Evolutionary conservation across 2,329 filamentous ascomycete genomes (phyloP).

Genomic region (Mycosphaerelloides madeirae): DNA sequence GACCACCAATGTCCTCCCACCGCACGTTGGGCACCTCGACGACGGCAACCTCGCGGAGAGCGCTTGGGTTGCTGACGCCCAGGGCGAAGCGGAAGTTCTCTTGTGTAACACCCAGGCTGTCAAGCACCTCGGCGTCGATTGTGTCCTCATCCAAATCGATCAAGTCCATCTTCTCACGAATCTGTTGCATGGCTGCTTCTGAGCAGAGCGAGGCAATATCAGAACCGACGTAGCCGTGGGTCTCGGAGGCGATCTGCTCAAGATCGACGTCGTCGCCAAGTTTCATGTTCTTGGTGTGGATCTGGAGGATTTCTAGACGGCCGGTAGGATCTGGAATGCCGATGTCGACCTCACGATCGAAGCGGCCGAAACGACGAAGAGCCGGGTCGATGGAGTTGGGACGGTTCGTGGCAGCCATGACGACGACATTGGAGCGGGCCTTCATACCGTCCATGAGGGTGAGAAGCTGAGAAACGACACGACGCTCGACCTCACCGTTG

Average conservation of each 20-base stretch:
- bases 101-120: conserved; percentile 98
- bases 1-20: conserved; percentile 99
- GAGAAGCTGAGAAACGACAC: conserved; percentile 93
- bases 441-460: conserved; percentile 99
- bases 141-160: conserved; percentile 99
- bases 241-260: conserved; percentile 93
- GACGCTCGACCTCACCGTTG: conserved; percentile 96
- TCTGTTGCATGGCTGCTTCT: conserved; percentile 99
- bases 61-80: conserved; percentile 96
- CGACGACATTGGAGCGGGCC: conserved; percentile 94
- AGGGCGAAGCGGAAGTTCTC: conserved; percentile 99
- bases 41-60: conserved; percentile 95
- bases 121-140: conserved; percentile 95
- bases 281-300: conserved; percentile 99
- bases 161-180: conserved; percentile 99
- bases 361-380: conserved; percentile 94
- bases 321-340: conserved; percentile 96
- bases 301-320: conserved; percentile 96
- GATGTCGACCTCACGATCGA: conserved; percentile 98
- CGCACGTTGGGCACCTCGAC: conserved; percentile 99
- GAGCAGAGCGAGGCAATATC: conserved; percentile 98
- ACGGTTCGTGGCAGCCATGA: conserved; percentile 98
- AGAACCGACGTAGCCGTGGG: conserved; percentile 97
- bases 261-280: conserved; percentile 93
- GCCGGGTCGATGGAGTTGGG: conserved; percentile 98